phyloP scores from a whole-genome alignment of 768 basidiomycete species.

The Collybiopsis luxurians region DNA sequence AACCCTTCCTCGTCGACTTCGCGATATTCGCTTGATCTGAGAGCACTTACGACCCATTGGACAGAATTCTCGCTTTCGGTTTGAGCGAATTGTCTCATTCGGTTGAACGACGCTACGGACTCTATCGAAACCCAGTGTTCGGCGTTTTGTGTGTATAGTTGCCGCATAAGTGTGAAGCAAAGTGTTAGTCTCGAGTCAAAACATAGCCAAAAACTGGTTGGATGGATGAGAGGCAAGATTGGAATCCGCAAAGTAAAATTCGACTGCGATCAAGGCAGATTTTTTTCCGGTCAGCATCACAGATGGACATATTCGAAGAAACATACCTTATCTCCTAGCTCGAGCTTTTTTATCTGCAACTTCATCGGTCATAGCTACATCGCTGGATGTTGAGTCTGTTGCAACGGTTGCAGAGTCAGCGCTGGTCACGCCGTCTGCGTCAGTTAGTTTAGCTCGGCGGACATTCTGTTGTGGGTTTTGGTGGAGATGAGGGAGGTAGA shows the following conservation, averaged over 20 bases:
- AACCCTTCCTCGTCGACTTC: slow-evolving; percentile 73
- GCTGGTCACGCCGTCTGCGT: too few species aligned
- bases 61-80: slow-evolving; percentile 50
- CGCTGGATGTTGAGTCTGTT: background rate
- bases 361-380: background rate
- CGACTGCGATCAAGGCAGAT: slow-evolving; percentile 48
- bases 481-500: too few species aligned
- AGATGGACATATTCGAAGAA: too few species aligned
- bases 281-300: background rate
- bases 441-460: too few species aligned
- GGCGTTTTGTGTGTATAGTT: slow-evolving; percentile 72
- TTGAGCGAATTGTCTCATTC: slow-evolving; percentile 75
- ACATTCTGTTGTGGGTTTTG: too few species aligned
- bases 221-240: slow-evolving; percentile 95
- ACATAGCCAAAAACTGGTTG: slow-evolving; percentile 52
- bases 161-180: slow-evolving; percentile 89
- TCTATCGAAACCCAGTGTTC: slow-evolving; percentile 91
- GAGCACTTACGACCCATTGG: slow-evolving; percentile 66
- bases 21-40: slow-evolving; percentile 52
- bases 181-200: background rate
- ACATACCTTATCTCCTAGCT: slow-evolving; percentile 6
- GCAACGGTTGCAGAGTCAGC: too few species aligned
- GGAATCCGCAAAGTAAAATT: slow-evolving; percentile 97
- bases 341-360: background rate
- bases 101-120: slow-evolving; percentile 90